phyloP scores from a whole-genome alignment of 2,329 filamentous ascomycete genomes.

The Exophiala viscosa region DNA sequence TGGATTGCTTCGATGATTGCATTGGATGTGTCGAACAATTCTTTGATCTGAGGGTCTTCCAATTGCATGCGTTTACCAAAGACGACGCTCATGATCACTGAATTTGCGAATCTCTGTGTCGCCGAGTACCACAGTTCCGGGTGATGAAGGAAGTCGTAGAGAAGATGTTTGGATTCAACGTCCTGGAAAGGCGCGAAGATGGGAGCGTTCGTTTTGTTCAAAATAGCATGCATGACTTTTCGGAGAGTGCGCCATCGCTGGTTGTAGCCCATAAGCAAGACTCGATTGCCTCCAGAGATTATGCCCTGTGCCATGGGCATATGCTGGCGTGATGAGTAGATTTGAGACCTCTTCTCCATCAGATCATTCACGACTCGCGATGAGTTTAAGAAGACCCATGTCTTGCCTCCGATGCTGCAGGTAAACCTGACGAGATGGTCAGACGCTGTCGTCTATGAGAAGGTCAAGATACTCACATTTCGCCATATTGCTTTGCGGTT shows the following conservation, averaged over 20 bases:
- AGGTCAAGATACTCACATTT: slow-evolving; percentile 11
- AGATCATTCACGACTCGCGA: slow-evolving; percentile 31
- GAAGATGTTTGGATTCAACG: slow-evolving; percentile 22
- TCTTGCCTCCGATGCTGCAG: slow-evolving; percentile 16
- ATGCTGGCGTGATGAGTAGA: slow-evolving; percentile 38
- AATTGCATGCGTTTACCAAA: slow-evolving; percentile 48
- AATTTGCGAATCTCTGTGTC: slow-evolving; percentile 42
- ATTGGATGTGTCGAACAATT: slow-evolving; percentile 39
- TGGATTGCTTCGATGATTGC: slow-evolving; percentile 37
- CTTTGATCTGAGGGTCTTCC: slow-evolving; percentile 27
- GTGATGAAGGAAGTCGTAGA: slow-evolving; percentile 20
- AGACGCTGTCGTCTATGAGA: neutral
- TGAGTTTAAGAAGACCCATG: slow-evolving; percentile 21
- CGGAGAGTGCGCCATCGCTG: slow-evolving; percentile 26
- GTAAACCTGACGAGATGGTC: slow-evolving; percentile 13
- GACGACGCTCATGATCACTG: slow-evolving; percentile 41
- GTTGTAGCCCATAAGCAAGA: slow-evolving; percentile 44
- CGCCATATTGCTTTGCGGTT: slow-evolving; percentile 20
- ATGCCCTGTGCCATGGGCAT: slow-evolving; percentile 30
- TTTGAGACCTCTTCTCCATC: slow-evolving; percentile 36
- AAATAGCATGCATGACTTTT: slow-evolving; percentile 27
- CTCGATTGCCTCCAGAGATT: slow-evolving; percentile 36
- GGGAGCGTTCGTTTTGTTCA: slow-evolving; percentile 23
- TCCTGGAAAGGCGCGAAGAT: slow-evolving; percentile 25
- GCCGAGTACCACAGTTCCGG: slow-evolving; percentile 37